These are phyloP conservation scores for Elsinoe ampelina DNA, from an alignment of 2,329 filamentous ascomycete genomes.

Conservation along the genomic window DNA sequence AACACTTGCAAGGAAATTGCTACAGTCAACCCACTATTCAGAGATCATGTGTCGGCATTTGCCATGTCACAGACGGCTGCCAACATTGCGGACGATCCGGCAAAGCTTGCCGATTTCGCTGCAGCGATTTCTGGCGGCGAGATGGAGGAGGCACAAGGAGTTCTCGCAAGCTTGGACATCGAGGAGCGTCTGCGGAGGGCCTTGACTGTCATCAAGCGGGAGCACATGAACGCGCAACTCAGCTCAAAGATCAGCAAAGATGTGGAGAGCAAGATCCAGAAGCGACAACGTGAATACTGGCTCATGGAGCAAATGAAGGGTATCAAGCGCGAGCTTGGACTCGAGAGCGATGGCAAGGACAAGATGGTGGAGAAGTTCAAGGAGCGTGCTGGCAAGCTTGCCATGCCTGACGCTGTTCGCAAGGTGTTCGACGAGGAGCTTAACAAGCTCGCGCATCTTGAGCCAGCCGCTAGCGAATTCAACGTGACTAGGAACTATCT, in stretches of 20 bases:
- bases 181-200: conserved; percentile 89
- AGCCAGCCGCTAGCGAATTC: conserved; percentile 93
- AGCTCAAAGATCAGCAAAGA: conserved; percentile 98
- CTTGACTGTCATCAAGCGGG: conserved; percentile 87
- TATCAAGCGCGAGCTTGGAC: conserved; percentile 86
- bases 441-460: conserved; percentile 90
- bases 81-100: conserved; percentile 89
- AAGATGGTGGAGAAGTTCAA: conserved; percentile 97
- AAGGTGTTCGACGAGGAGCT: conserved; percentile 98
- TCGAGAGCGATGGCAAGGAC: conserved; percentile 96
- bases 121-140: conserved; percentile 94
- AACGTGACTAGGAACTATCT: conserved; percentile 98
- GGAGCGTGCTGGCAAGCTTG: conserved; percentile 84
- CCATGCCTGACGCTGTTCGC: conserved; percentile 92
- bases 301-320: conserved; percentile 99
- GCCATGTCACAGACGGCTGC: conserved; percentile 90
- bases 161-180: conserved; percentile 78
- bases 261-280: conserved; percentile 93
- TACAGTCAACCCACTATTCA: conserved; percentile 84
- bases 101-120: conserved; percentile 92
- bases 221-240: conserved; percentile 94
- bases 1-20: conserved; percentile 98
- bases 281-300: conserved; percentile 96
- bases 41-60: conserved; percentile 95
- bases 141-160: conserved; percentile 82